Evolutionary conservation across 495 filamentous ascomycete genomes (phyloP), one percentile per base, ranked within the genome.

Genomic region (Xylaria intraflava): DNA sequence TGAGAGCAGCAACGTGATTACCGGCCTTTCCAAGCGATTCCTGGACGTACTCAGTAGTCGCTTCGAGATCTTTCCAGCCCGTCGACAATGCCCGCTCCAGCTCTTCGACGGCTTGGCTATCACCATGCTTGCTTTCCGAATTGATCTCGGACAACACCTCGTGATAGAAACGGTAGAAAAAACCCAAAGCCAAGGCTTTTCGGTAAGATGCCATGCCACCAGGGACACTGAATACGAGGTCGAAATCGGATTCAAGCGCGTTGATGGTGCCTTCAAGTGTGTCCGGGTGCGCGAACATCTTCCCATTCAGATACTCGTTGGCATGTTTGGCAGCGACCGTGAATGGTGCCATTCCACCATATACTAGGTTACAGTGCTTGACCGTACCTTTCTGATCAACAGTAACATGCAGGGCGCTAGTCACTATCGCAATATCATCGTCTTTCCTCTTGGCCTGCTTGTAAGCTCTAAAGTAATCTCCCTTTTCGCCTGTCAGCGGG

Each of bases 361-460:
- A 97, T 0, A 91, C 85, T 19, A 96, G 78, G 55, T 85, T 86
- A 31, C 78, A 82, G 56, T 79, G 82, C 40, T 82, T 76, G 7
- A 95, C 88, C 10, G 79, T 65, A 33, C 90, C 77, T 3, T 71
- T 70, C 0, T 84, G 77, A 29, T 80, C 78, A 2, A 97, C 69
- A 2, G 75, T 76, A 6, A 95, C 76, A 40, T 87, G 83, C 33
- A 96, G 67, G 5, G 89, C 86, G 8, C 86, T 81, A 53, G 92
- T 96, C 36, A 95, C 92, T 53, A 97, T 96, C 9, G 92, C 92
- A 65, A 96, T 96, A 70, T 97, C 92, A 67, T 96, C 92, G 62
- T 96, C 92, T 61, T 96, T 96, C 46, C 92, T 75, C 75, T 96
- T 97, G 0, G 92, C 83, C 62, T 96, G 92, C 68, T 97, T 97